Evolutionary conservation across 2,329 filamentous ascomycete species (phyloP).

Genomic region (Aspergillus calidoustus): DNA sequence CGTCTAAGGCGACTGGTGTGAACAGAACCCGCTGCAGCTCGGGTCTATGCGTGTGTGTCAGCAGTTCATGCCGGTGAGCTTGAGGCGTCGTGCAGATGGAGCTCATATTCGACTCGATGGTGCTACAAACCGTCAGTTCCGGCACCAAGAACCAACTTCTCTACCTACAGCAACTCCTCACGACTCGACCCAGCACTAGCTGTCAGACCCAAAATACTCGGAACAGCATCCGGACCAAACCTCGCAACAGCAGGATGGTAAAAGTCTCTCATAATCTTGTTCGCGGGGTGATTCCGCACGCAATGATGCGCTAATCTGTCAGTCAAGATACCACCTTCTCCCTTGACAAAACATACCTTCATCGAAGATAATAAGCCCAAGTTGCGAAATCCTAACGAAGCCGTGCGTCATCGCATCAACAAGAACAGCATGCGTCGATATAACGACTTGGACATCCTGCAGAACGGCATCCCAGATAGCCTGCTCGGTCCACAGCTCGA

Average conservation of each 20-base stretch:
- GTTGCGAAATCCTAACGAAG: conserved; percentile 67
- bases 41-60: conserved; percentile 71
- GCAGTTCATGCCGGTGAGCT: conserved; percentile 69
- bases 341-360: conserved; percentile 62
- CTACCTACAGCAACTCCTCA: conserved; percentile 56
- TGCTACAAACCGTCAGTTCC: conserved; percentile 32
- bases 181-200: conserved; percentile 71
- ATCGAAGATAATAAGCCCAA: conserved; percentile 78
- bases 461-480: conserved; percentile 70
- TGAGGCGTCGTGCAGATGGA: conserved; percentile 72
- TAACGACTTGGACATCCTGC: conserved; percentile 68
- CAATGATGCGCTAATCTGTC: conserved; percentile 70
- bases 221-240: conserved; percentile 47
- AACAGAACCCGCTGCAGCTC: conserved; percentile 35
- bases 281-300: conserved; percentile 64
- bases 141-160: neutral
- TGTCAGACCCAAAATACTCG: conserved; percentile 76
- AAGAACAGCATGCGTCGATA: conserved; percentile 78
- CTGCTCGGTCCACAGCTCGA: conserved; percentile 74
- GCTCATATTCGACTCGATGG: conserved; percentile 72
- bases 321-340: neutral
- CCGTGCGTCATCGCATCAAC: conserved; percentile 74
- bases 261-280: conserved; percentile 72
- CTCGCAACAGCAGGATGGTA: conserved; percentile 59
- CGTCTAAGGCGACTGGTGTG: conserved; percentile 4